phyloP scores from a whole-genome alignment of 306 rosid genomes.

The Chamaecrista fasciculata region DNA sequence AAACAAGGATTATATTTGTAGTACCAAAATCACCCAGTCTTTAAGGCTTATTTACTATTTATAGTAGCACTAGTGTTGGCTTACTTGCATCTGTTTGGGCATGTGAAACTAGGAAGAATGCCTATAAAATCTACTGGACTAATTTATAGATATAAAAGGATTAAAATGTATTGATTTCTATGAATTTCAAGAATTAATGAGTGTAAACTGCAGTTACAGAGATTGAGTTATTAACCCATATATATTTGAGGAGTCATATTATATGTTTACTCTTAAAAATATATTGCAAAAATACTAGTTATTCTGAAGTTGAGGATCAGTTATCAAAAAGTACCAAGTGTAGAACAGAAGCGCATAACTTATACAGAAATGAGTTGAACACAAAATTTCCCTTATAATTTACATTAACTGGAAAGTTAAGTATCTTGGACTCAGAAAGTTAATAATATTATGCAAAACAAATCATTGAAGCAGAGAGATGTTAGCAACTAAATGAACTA shows the following conservation, averaged over 20 bases:
- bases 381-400: no score
- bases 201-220: no score
- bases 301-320: neutral
- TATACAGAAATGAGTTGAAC: neutral
- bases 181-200: no score
- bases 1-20: neutral
- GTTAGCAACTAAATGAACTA: conserved; percentile 12
- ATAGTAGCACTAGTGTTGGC: neutral
- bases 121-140: no score
- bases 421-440: neutral
- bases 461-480: neutral
- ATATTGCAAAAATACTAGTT: no score
- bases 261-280: no score
- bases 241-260: no score
- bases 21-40: neutral
- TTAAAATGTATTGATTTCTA: no score
- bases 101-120: neutral
- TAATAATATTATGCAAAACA: neutral
- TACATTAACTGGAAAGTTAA: neutral
- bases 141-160: no score
- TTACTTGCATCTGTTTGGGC: conserved; percentile 3
- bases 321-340: neutral
- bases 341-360: neutral
- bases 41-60: neutral
- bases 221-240: no score